Evolutionary conservation across 306 rosid genomes (phyloP).

Genomic region (Pterocarpus santalinus): DNA sequence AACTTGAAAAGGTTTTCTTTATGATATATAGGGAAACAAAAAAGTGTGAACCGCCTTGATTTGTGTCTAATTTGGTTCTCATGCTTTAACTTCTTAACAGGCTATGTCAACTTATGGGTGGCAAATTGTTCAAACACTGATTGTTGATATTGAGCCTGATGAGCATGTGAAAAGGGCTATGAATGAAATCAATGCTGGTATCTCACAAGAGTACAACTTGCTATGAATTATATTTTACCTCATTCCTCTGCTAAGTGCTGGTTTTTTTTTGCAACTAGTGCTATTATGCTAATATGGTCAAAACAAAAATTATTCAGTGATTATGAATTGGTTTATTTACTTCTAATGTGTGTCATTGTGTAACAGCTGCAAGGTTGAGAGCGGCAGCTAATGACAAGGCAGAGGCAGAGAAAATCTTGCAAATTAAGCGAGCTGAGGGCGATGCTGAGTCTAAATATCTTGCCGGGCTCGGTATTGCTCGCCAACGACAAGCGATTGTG

Average conservation of each 20-base stretch:
- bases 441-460: conserved; percentile 87
- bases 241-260: background rate
- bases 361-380: conserved; percentile 76
- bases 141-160: conserved; percentile 79
- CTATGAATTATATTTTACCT: background rate
- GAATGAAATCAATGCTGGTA: conserved; percentile 90
- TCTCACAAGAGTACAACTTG: conserved; percentile 23
- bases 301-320: too few relatives aligned
- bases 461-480: conserved; percentile 77
- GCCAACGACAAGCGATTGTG: conserved; percentile 82
- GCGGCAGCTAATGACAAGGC: conserved; percentile 82
- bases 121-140: conserved; percentile 84
- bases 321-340: background rate
- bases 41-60: background rate
- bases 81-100: conserved; percentile 50
- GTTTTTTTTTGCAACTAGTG: background rate
- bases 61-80: conserved; percentile 2
- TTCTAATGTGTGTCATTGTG: background rate
- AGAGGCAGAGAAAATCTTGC: conserved; percentile 81
- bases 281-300: background rate
- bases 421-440: conserved; percentile 78
- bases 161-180: conserved; percentile 78
- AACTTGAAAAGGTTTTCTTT: conserved; percentile 68
- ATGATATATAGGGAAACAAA: background rate
- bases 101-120: conserved; percentile 84